Conservation (phyloP, 768 basidiomycete genomes). For the Tricholoma flavovirens region DNA sequence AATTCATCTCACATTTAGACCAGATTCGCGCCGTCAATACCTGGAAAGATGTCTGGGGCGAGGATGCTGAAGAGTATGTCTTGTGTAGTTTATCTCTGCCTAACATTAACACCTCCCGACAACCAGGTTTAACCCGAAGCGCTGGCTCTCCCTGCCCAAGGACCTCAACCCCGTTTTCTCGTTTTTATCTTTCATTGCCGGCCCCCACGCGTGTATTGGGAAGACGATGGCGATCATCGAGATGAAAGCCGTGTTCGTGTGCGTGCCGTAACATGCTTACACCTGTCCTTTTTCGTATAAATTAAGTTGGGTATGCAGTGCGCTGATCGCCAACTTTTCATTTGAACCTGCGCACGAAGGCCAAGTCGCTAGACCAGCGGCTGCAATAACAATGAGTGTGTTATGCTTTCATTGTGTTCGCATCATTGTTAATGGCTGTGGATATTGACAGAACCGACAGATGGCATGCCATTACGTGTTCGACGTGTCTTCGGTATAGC, state of each 20-base stretch:
- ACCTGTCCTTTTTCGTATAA: not conserved
- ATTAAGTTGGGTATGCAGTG: constrained; percentile 14
- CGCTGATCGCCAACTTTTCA: constrained; percentile 37
- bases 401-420: not conserved
- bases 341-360: constrained; percentile 38
- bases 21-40: constrained; percentile 49
- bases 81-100: not conserved
- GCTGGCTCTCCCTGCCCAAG: constrained; percentile 39
- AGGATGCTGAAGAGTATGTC: constrained; percentile 42
- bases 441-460: not conserved
- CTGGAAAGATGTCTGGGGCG: constrained; percentile 44
- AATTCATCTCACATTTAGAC: not conserved
- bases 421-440: not conserved
- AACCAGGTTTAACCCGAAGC: constrained; percentile 37
- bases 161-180: constrained; percentile 30
- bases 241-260: constrained; percentile 38
- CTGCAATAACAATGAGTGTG: constrained; percentile 46
- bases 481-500: not conserved
- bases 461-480: constrained; percentile 3
- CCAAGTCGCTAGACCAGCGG: constrained; percentile 34
- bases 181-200: constrained; percentile 34
- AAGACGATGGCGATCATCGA: constrained; percentile 40
- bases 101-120: not conserved
- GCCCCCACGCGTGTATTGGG: constrained; percentile 39
- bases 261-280: constrained; percentile 1